These are phyloP conservation scores for Saturnispora hagleri DNA, from an alignment of 805 yeast species.

Conservation along the genomic window DNA sequence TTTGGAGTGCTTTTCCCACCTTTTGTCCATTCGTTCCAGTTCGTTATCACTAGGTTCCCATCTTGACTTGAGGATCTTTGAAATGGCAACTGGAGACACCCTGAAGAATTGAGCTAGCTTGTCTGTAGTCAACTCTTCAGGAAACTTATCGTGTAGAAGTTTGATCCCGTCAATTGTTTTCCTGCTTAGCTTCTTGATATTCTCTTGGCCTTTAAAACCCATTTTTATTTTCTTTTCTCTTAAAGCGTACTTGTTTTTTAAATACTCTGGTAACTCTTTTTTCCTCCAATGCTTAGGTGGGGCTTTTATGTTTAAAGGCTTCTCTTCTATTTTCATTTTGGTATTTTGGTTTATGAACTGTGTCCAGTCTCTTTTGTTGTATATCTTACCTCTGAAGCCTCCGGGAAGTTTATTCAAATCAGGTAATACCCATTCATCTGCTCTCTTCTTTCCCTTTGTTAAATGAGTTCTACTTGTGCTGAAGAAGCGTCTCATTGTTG, in stretches of 20 bases:
- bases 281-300: constrained; percentile 42
- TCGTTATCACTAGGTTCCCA: constrained; percentile 66
- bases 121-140: constrained; percentile 45
- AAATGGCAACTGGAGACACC: constrained; percentile 72
- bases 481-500: not conserved
- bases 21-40: constrained; percentile 31
- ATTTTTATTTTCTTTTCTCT: constrained; percentile 49
- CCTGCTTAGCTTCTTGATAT: constrained; percentile 63
- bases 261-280: constrained; percentile 53
- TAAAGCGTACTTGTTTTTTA: constrained; percentile 55
- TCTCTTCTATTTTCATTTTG: constrained; percentile 10
- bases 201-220: constrained; percentile 8
- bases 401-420: constrained; percentile 26
- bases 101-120: constrained; percentile 56
- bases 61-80: constrained; percentile 67
- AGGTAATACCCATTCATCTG: constrained; percentile 29
- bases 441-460: constrained; percentile 11
- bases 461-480: not conserved
- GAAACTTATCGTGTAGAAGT: constrained; percentile 44
- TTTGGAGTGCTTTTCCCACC: constrained; percentile 48
- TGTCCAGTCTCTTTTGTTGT: constrained; percentile 24
- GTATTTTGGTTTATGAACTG: constrained; percentile 14
- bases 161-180: constrained; percentile 60
- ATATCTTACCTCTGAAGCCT: constrained; percentile 28
- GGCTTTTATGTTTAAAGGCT: constrained; percentile 9